A percentile compares a stretch with the other conserved stretches of the same genome.
phyloP scores from a whole-genome alignment of 169 alveolate genomes.

The Fabrea salina region DNA sequence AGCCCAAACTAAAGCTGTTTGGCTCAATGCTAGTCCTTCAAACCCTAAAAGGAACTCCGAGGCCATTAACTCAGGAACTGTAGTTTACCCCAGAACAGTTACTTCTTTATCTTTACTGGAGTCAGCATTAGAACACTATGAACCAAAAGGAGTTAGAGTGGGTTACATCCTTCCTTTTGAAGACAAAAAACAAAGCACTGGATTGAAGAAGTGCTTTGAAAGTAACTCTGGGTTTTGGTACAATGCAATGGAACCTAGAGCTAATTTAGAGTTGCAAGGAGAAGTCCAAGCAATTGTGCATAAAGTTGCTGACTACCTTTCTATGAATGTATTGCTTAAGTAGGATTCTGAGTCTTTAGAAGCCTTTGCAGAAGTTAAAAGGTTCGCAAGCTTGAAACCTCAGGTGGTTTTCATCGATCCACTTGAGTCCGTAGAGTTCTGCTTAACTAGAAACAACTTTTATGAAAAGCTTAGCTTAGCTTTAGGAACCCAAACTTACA shows the following conservation, averaged over 20 bases:
- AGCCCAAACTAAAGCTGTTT: neutral
- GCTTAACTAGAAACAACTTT: neutral
- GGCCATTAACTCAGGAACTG: neutral
- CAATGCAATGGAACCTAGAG: neutral
- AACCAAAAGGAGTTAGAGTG: neutral
- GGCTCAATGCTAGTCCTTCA: neutral
- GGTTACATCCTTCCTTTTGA: slow-evolving; percentile 5
- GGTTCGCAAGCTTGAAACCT: neutral
- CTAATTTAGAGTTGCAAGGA: neutral
- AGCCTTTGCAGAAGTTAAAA: neutral
- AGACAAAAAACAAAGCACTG: neutral
- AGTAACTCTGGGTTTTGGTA: neutral
- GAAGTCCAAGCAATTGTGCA: neutral
- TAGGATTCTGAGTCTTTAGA: neutral
- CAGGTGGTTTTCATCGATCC: neutral
- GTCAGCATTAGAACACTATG: slow-evolving; percentile 5
- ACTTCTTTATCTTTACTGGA: neutral
- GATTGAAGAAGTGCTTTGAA: neutral
- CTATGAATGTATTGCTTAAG: neutral
- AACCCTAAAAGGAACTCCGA: neutral
- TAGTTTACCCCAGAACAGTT: neutral
- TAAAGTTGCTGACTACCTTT: neutral
- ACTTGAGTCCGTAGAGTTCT: neutral
- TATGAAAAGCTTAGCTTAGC: neutral
- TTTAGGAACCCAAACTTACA: neutral